Percentiles rank a stretch among this genome's conserved stretches.
These are phyloP conservation scores for Nigrospora oryzae DNA, from an alignment of 2,329 filamentous ascomycete species.

Conservation along the genomic window DNA sequence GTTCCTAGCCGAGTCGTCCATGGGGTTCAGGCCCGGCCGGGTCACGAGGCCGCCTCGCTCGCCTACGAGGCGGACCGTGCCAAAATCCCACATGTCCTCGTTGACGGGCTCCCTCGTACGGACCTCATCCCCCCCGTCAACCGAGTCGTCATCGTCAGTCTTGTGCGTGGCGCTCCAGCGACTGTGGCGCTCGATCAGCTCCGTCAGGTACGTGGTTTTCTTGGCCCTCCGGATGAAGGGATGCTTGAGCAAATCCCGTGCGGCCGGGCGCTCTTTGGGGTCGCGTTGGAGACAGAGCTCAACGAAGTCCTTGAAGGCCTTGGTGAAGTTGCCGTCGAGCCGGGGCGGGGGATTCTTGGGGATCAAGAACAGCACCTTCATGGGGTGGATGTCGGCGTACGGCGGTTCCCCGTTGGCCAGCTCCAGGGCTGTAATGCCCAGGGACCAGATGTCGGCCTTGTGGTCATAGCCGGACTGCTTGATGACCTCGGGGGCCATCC, in stretches of 20 bases:
- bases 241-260: conserved; percentile 79
- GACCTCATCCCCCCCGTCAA: conserved; percentile 48
- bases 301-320: conserved; percentile 76
- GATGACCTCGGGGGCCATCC: conserved; percentile 99
- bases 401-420: conserved; percentile 87
- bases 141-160: conserved; percentile 58
- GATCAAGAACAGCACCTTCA: conserved; percentile 96
- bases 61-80: conserved; percentile 77
- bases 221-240: conserved; percentile 87
- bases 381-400: conserved; percentile 93
- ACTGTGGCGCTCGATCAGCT: conserved; percentile 85
- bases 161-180: conserved; percentile 81
- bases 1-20: conserved; percentile 79
- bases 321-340: conserved; percentile 74
- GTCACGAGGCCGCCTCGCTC: conserved; percentile 50
- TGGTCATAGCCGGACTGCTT: conserved; percentile 97
- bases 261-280: conserved; percentile 78
- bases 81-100: conserved; percentile 98
- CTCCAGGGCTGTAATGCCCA: conserved; percentile 90
- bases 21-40: conserved; percentile 53
- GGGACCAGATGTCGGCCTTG: conserved; percentile 96
- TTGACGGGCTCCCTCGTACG: conserved; percentile 49
- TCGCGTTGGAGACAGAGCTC: conserved; percentile 81
- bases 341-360: conserved; percentile 86
- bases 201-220: conserved; percentile 92